Evolutionary conservation across 2,329 filamentous ascomycete genomes (phyloP), one percentile per base, ranked within the genome.

Genomic region (Ophiosphaerella narmari): DNA sequence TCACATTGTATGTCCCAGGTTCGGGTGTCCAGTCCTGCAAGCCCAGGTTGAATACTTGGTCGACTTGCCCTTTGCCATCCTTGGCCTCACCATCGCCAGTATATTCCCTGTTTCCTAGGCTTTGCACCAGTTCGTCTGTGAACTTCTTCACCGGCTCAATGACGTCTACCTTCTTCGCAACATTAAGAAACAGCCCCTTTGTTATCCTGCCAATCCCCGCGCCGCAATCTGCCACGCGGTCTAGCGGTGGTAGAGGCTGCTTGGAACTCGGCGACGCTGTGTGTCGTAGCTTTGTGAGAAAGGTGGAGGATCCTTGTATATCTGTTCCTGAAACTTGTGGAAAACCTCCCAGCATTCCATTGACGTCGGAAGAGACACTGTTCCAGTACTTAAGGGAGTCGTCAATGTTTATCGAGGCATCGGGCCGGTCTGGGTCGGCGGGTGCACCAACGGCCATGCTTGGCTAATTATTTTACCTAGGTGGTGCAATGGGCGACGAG

Each of bases 141-240:
- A 97, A 96, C 68, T 91, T 91, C 61, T 80, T 77, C 16, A 96
- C 84, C 0, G 92, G 93, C 77, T 97, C 92, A 29, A 97, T 84
- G 18, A 95, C 80, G 69, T 97, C 92, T 6, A 96, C 87, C 2
- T 80, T 75, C 13, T 84, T 77, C n/a, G 87, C 86, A 1, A 93
- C 76, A 21, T 84, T 78, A 24, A 87, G 74, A n/a, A 97, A 78
- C 4, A 97, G 80, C 0, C 88, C 89, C 49, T 87, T 81, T 0
- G 91, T 96, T 51, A 97, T 83, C 36, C 93, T 81, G 0, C 92
- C 93, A 49, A 96, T 95, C 0, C 92, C 84, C 0, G 84, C 84
- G 16, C 84, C 84, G 57, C 82, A 85, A 65, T 86, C 84, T 12
- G 80, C 81, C 2, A 76, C 81, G n/a, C 76, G 66, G 6, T 58